Base-by-base conservation (phyloP, 306 rosid species). In the Lablab purpureus region DNA sequence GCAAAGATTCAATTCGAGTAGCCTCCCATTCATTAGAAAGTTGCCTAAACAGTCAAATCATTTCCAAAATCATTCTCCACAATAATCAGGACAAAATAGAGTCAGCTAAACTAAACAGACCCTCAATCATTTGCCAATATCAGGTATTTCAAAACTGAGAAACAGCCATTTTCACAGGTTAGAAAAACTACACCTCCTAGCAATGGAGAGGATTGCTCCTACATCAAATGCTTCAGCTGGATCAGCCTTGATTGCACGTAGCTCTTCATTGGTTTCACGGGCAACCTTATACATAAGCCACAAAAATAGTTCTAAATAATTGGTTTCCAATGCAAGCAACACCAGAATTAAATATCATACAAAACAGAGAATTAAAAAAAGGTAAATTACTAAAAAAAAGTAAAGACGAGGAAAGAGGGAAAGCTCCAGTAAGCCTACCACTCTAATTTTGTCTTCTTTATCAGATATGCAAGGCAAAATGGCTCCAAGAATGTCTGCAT, bases 381-480 rank as follows among this genome's bases (percentile, higher is more conserved):
- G 78, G 25, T 37, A 76, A 51, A 56, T 27, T 67, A 22, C 12
- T 36, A 52, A 76, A 51, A 17, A 37, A 18, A 14, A 68, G 8
- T n/a, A 45, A 64, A 32, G 12, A 10, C 15, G 12, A 27, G 51
- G 80, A 34, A 47, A 76, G 6, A 68, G 28, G 34, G 79, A 77
- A 83, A 36, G 46, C 30, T 49, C 50, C 28, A 78, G 62, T 50
- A 43, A 75, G 78, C 84, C 59, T 77, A 95, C 99, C 97, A 95
- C 98, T 90, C 98, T 87, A 80, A 95, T 95, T 87, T 95, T 95
- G 85, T 95, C 99, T 87, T 95, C 99, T 91, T 91, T 95, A 89
- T 95, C 99, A 15, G 99, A 90, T 84, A 95, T 95, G 89, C 96
- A 95, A 67, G 99, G 99, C 75, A 95, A 81, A 83, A 95, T 91